A percentile compares a stretch with the other conserved stretches of the same genome.
Conservation (phyloP, 1,139 yeast species). For the Debaryomyces subglobosus region DNA sequence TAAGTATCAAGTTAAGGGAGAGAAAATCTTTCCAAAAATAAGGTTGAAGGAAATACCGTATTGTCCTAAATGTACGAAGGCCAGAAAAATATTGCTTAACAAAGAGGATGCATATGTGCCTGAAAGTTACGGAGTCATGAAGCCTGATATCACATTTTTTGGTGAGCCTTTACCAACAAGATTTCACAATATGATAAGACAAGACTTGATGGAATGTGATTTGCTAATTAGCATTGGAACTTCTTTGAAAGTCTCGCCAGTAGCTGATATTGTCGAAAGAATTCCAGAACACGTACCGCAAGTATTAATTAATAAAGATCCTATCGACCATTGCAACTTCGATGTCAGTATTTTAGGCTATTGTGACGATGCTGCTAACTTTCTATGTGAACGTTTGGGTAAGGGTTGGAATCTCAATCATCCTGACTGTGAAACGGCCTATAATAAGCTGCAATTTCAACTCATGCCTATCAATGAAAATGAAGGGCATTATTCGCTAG, state of each 20-base stretch:
- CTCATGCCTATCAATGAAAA: slow-evolving; percentile 27
- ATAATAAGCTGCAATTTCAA: slow-evolving; percentile 20
- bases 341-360: slow-evolving; percentile 79
- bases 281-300: slow-evolving; percentile 75
- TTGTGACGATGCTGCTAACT: slow-evolving; percentile 85
- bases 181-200: slow-evolving; percentile 62
- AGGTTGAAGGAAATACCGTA: slow-evolving; percentile 63
- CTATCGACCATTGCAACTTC: slow-evolving; percentile 76
- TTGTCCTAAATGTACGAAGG: slow-evolving; percentile 66
- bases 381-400: slow-evolving; percentile 56
- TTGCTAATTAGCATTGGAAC: slow-evolving; percentile 85
- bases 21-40: slow-evolving; percentile 62
- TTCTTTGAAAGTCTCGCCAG: slow-evolving; percentile 91
- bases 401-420: slow-evolving; percentile 66
- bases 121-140: slow-evolving; percentile 74
- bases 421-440: slow-evolving; percentile 23
- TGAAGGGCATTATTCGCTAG: slow-evolving; percentile 26
- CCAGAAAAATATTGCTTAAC: slow-evolving; percentile 36
- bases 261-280: slow-evolving; percentile 78
- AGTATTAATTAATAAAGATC: slow-evolving; percentile 76
- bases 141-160: slow-evolving; percentile 91
- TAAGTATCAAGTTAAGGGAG: slow-evolving; percentile 66
- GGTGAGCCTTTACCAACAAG: slow-evolving; percentile 82
- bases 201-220: slow-evolving; percentile 69
- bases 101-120: slow-evolving; percentile 32